Conservation (phyloP, 805 yeast species). For the Candida ipomoeae region DNA sequence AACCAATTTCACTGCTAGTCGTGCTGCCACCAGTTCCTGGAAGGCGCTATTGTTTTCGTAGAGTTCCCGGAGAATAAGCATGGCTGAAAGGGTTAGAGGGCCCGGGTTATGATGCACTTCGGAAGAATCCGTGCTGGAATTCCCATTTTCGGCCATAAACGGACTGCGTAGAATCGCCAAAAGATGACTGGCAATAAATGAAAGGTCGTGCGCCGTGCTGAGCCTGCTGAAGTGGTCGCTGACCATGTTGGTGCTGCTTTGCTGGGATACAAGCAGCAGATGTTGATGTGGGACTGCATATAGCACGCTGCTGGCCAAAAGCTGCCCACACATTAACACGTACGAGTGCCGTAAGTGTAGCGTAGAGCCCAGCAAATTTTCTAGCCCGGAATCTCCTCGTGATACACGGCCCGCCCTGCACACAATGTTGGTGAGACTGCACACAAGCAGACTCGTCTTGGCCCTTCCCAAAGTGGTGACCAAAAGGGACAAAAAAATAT, state of each 20-base stretch:
- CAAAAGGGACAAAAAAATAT: slow-evolving; percentile 55
- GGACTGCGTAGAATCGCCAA: slow-evolving; percentile 31
- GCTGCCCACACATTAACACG: slow-evolving; percentile 55
- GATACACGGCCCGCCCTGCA: slow-evolving; percentile 47
- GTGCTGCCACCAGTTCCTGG: slow-evolving; percentile 34
- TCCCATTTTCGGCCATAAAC: background rate
- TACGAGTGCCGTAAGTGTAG: slow-evolving; percentile 43
- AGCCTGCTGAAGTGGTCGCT: slow-evolving; percentile 51
- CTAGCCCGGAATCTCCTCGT: slow-evolving; percentile 44
- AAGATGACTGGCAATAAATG: slow-evolving; percentile 45
- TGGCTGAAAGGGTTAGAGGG: slow-evolving; percentile 54
- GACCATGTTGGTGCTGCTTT: slow-evolving; percentile 44
- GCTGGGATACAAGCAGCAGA: slow-evolving; percentile 2
- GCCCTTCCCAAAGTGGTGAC: slow-evolving; percentile 48
- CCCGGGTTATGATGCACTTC: background rate
- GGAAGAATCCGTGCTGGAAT: background rate
- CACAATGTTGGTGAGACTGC: slow-evolving; percentile 64
- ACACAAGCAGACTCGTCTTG: slow-evolving; percentile 46
- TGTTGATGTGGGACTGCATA: slow-evolving; percentile 53
- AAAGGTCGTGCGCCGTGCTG: slow-evolving; percentile 51
- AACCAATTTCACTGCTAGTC: slow-evolving; percentile 50
- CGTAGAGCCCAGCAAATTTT: slow-evolving; percentile 24
- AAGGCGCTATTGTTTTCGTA: slow-evolving; percentile 66
- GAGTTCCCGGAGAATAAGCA: slow-evolving; percentile 70
- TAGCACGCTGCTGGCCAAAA: slow-evolving; percentile 55